Conservation (phyloP, 352 stramenopile genomes). For the Proteromonas lacertae region DNA sequence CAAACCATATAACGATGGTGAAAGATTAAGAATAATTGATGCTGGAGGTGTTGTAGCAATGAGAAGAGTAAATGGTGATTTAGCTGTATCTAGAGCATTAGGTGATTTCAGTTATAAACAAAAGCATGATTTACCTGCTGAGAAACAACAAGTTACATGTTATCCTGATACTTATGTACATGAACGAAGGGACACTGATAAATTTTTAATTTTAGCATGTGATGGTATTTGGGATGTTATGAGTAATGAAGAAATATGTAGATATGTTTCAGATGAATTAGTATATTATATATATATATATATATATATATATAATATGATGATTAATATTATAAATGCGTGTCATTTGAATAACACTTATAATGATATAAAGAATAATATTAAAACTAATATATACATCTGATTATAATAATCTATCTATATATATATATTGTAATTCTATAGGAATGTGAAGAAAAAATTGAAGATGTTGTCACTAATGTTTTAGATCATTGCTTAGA, state of each 20-base stretch:
- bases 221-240: constrained; percentile 2
- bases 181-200: neutral
- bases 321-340: too few relatives aligned
- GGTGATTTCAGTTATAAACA: constrained; percentile 37
- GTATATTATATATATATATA: too few relatives aligned
- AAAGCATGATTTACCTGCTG: constrained; percentile 8
- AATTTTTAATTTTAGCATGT: constrained; percentile 1
- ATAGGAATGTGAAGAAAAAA: too few relatives aligned
- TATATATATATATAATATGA: too few relatives aligned
- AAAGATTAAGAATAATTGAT: constrained; percentile 18
- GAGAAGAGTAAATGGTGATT: constrained; percentile 27
- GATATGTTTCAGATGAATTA: neutral
- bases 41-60: constrained; percentile 23
- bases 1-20: constrained; percentile 23
- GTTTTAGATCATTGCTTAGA: too few relatives aligned
- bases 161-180: neutral
- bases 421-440: too few relatives aligned
- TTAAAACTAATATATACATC: too few relatives aligned
- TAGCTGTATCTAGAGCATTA: constrained; percentile 25
- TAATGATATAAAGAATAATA: too few relatives aligned
- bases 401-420: too few relatives aligned
- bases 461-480: too few relatives aligned
- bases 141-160: constrained; percentile 1
- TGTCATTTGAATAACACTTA: too few relatives aligned
- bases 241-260: neutral